Percentiles rank a stretch among this genome's conserved stretches.
phyloP scores from a whole-genome alignment of 495 filamentous ascomycete species.

The Evernia prunastri region DNA sequence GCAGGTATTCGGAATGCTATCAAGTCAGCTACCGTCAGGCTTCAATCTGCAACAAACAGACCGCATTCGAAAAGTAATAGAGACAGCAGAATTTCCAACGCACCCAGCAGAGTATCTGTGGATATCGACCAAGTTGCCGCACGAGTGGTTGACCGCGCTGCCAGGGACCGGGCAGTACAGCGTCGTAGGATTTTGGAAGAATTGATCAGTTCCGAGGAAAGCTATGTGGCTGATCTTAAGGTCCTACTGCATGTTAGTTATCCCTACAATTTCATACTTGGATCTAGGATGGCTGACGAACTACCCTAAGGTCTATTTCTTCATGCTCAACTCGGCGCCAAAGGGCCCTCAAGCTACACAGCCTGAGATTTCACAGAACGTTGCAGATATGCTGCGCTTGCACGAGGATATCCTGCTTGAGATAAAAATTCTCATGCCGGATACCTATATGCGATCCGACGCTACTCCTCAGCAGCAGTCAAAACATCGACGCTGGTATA shows the following conservation, averaged over 20 bases:
- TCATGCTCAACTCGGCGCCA: slow-evolving; percentile 55
- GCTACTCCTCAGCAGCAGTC: slow-evolving; percentile 27
- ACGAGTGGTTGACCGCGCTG: slow-evolving; percentile 59
- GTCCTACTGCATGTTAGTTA: slow-evolving; percentile 71
- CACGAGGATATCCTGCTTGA: slow-evolving; percentile 40
- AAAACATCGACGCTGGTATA: slow-evolving; percentile 23
- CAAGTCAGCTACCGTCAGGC: slow-evolving; percentile 68
- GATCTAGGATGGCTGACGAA: slow-evolving; percentile 14
- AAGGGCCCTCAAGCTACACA: slow-evolving; percentile 34
- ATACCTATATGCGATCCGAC: slow-evolving; percentile 27
- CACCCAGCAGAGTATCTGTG: slow-evolving; percentile 53
- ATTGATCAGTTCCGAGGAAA: slow-evolving; percentile 75
- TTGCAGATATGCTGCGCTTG: slow-evolving; percentile 39
- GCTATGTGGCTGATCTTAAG: slow-evolving; percentile 80
- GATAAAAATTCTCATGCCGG: slow-evolving; percentile 32
- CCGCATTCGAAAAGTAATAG: slow-evolving; percentile 55
- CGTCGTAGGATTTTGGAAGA: slow-evolving; percentile 76
- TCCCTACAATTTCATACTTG: neutral
- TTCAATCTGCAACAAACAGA: slow-evolving; percentile 60
- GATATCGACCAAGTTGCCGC: slow-evolving; percentile 54
- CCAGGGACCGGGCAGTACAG: slow-evolving; percentile 61
- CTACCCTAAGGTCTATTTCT: slow-evolving; percentile 54
- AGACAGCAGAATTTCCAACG: slow-evolving; percentile 57
- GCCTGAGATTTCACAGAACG: slow-evolving; percentile 39
- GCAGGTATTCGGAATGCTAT: slow-evolving; percentile 66